Conservation (phyloP, 257 asterid genomes). For the Solanum chilense region DNA sequence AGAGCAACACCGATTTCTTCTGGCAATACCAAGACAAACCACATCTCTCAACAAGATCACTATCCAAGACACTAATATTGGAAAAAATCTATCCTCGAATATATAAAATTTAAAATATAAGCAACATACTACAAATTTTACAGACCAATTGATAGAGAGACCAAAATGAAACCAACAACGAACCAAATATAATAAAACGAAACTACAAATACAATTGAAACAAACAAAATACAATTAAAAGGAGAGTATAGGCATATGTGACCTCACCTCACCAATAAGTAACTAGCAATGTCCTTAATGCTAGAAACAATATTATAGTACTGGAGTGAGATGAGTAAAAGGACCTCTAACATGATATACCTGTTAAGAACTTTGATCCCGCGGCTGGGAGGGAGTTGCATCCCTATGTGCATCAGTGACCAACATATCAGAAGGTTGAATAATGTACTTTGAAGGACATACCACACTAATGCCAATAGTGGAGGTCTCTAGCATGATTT, state of each 20-base stretch:
- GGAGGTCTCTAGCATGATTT: background rate
- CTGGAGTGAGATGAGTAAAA: background rate
- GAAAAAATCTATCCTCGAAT: background rate
- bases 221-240: background rate
- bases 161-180: background rate
- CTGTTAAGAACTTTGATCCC: background rate
- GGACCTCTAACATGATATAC: background rate
- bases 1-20: background rate
- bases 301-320: no score
- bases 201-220: background rate
- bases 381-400: background rate
- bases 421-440: background rate
- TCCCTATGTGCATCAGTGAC: background rate
- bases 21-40: no score
- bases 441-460: background rate
- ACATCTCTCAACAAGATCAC: background rate
- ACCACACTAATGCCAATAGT: background rate
- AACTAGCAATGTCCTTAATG: background rate
- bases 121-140: background rate
- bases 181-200: background rate
- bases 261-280: background rate
- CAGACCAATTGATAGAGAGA: background rate
- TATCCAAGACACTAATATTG: background rate
- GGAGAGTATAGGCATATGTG: background rate
- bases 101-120: no score